Evolutionary conservation across 2,329 filamentous ascomycete species (phyloP).

Genomic region (Penicillium sp.): DNA sequence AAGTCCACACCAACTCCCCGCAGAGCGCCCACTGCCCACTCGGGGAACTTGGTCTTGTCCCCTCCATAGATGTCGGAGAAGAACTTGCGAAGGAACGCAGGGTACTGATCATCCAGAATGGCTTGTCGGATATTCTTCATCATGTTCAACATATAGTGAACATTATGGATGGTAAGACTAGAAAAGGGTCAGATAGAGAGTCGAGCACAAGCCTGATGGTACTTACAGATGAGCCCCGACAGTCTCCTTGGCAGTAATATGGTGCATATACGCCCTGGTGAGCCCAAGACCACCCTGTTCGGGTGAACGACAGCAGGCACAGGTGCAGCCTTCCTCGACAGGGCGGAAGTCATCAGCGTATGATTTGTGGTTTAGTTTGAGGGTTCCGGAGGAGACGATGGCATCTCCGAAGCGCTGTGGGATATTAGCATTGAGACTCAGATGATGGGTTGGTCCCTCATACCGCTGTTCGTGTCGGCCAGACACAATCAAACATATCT

Average conservation of each 20-base stretch:
- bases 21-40: constrained; percentile 82
- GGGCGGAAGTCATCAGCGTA: constrained; percentile 81
- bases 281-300: constrained; percentile 74
- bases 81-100: constrained; percentile 74
- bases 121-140: constrained; percentile 76
- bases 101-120: constrained; percentile 79
- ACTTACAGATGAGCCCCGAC: constrained; percentile 72
- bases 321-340: constrained; percentile 80
- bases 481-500: constrained; percentile 99
- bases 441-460: constrained; percentile 21
- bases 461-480: constrained; percentile 90
- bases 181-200: constrained; percentile 25
- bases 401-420: constrained; percentile 83
- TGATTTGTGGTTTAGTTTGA: constrained; percentile 77
- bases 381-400: constrained; percentile 75
- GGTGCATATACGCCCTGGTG: constrained; percentile 86
- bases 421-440: background rate
- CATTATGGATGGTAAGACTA: constrained; percentile 90
- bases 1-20: constrained; percentile 78
- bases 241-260: constrained; percentile 92
- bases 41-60: constrained; percentile 68
- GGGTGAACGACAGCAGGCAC: constrained; percentile 70
- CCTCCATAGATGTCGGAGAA: constrained; percentile 70
- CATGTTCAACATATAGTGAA: constrained; percentile 84
- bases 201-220: background rate